A percentile compares a stretch with the other conserved stretches of the same genome.
These are phyloP conservation scores for Pseudoperonospora humuli DNA, from an alignment of 352 stramenopile species.

Conservation along the genomic window DNA sequence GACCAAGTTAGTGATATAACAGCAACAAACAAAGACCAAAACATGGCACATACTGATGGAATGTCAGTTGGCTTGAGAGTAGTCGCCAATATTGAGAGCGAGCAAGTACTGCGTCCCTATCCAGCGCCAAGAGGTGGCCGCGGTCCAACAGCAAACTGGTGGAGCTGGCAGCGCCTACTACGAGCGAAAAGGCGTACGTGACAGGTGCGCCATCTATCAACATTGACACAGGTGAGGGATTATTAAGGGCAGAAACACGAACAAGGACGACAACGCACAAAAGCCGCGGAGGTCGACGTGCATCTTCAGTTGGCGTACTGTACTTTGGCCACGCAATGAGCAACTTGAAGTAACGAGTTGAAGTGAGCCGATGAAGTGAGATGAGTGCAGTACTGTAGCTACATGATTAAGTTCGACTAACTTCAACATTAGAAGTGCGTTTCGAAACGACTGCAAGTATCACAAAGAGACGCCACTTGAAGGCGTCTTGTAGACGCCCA, in stretches of 20 bases:
- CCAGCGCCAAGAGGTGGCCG: conserved; percentile 35
- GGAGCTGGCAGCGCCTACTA: conserved; percentile 55
- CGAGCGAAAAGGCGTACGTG: conserved; percentile 69
- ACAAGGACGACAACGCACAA: conserved; percentile 37
- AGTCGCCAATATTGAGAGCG: conserved; percentile 68
- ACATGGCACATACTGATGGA: conserved; percentile 48
- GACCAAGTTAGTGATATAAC: conserved; percentile 7
- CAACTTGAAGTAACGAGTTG: conserved; percentile 4
- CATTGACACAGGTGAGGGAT: neutral
- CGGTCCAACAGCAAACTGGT: conserved; percentile 58
- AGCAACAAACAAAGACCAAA: conserved; percentile 2
- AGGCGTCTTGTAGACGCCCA: no score
- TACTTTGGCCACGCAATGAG: conserved; percentile 13
- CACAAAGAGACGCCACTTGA: no score
- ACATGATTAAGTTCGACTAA: conserved; percentile 11
- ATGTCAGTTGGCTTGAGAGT: conserved; percentile 59
- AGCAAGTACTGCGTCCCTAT: conserved; percentile 47
- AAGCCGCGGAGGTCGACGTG: conserved; percentile 74
- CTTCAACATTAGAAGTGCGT: conserved; percentile 21
- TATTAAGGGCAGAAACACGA: neutral
- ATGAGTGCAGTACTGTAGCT: neutral
- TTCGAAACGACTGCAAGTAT: neutral
- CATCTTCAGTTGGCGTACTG: conserved; percentile 31
- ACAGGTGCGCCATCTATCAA: conserved; percentile 63
- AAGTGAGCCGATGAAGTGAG: conserved; percentile 2